Evolutionary conservation across 1,284 basidiomycete genomes (phyloP), one percentile per base, ranked within the genome.

Genomic region (Puccinia novopanici): DNA sequence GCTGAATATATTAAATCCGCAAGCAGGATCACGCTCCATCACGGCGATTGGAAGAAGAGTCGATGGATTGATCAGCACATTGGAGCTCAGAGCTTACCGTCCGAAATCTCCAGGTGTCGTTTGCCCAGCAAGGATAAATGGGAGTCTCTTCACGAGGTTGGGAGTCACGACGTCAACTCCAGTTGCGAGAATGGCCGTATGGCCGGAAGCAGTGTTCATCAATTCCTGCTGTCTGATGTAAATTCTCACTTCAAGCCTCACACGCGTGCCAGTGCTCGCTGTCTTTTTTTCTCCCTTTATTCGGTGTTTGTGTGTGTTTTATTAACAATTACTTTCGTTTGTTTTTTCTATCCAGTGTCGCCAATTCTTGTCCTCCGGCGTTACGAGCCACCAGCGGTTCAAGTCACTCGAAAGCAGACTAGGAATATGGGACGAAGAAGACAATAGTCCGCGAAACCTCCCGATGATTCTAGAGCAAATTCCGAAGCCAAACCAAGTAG

Each of bases 171-270:
- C 48, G 48, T 45, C n/a, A 34, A 50, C 24, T 70, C 45, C 30
- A 15, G 8, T 45, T 48, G 37, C 24, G 30, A 70, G n/a, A 37
- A 61, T 40, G 24, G 45, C 27, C 37, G 48, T 6, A 30, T 70
- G 45, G 13, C 15, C 45, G 17, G 15, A 8, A 70, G 27, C 22
- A 50, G 50, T 70, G 4, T 50, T n/a, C 67, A 48, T 48, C 67
- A 42, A 70, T 70, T 70, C 67, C 42, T 70, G 30, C 42, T 50
- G 42, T 70, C 67, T 15, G 67, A 70, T 70, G 67, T 70, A 52
- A 70, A 70, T 70, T 45, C 40, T 42, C 22, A 42, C 17, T 65
- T 8, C 55, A 9, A 27, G n/a, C 55, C 3, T 63, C 13, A 6
- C 9, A 34, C 5, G 17, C 2, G 37, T 68, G 27, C 65, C 15